Conservation (phyloP, 2,329 filamentous ascomycete species). For the Aphanocladium album region DNA sequence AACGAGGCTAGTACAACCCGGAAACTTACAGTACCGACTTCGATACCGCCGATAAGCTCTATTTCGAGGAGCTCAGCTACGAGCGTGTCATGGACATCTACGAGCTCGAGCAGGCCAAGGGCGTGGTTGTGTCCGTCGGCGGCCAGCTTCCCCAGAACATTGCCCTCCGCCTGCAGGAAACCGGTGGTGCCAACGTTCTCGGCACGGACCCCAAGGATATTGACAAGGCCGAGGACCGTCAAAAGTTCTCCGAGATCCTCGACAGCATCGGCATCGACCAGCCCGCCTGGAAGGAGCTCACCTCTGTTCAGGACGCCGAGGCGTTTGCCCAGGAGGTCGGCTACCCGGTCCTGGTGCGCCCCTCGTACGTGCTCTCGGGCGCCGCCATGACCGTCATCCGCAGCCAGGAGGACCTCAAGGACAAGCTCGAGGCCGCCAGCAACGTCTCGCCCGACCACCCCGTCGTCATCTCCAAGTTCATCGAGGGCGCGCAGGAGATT, state of each 20-base stretch:
- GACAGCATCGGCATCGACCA: slow-evolving; percentile 97
- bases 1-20: slow-evolving; percentile 55
- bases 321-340: slow-evolving; percentile 77
- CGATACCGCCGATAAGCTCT: slow-evolving; percentile 84
- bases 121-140: slow-evolving; percentile 92
- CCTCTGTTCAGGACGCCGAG: slow-evolving; percentile 82
- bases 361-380: slow-evolving; percentile 92
- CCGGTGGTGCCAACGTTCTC: slow-evolving; percentile 81
- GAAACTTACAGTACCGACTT: slow-evolving; percentile 82
- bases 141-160: slow-evolving; percentile 98
- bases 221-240: slow-evolving; percentile 94
- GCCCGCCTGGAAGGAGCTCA: slow-evolving; percentile 96
- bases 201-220: slow-evolving; percentile 93
- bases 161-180: slow-evolving; percentile 86
- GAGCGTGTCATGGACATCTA: slow-evolving; percentile 99
- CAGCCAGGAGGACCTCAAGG: slow-evolving; percentile 81
- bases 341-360: slow-evolving; percentile 92
- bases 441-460: slow-evolving; percentile 93
- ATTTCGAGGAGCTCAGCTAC: slow-evolving; percentile 95
- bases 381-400: slow-evolving; percentile 98
- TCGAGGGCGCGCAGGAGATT: slow-evolving; percentile 93
- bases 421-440: slow-evolving; percentile 87
- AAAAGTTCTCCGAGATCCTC: slow-evolving; percentile 96
- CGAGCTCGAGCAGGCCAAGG: slow-evolving; percentile 78
- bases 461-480: slow-evolving; percentile 97